Conservation (phyloP, 345 rosid species). For the Salix purpurea region DNA sequence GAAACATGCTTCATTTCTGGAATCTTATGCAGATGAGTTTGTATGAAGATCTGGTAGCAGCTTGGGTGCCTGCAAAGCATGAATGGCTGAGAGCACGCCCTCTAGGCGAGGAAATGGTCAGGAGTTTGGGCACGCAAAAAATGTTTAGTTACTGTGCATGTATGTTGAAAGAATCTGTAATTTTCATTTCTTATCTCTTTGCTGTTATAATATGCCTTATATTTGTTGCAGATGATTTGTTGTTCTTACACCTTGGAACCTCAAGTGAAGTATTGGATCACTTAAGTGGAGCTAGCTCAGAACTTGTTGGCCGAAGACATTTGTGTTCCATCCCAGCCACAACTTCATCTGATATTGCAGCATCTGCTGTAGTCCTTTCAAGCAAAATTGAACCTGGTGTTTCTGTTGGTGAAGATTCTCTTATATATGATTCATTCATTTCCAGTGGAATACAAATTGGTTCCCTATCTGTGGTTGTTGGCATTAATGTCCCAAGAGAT, state of each 20-base stretch:
- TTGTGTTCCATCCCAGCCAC: constrained; percentile 92
- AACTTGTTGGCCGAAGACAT: constrained; percentile 87
- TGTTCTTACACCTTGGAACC: constrained; percentile 94
- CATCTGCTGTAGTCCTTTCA: constrained; percentile 78
- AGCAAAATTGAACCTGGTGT: constrained; percentile 82
- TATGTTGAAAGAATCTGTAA: constrained; percentile 36
- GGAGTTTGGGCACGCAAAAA: constrained; percentile 63
- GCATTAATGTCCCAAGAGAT: constrained; percentile 57
- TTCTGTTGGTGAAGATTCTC: constrained; percentile 91
- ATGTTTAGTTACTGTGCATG: constrained; percentile 86
- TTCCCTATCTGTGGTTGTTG: constrained; percentile 82
- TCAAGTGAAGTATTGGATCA: constrained; percentile 96
- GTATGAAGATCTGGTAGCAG: constrained; percentile 95
- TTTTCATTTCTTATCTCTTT: not conserved
- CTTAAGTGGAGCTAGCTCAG: constrained; percentile 69
- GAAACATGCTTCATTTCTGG: not conserved
- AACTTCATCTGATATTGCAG: constrained; percentile 82
- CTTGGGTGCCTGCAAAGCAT: constrained; percentile 96
- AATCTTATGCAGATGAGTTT: constrained; percentile 72
- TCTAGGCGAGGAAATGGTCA: constrained; percentile 62
- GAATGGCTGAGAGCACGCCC: constrained; percentile 72
- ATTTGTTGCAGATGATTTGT: constrained; percentile 62
- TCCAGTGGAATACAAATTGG: constrained; percentile 80
- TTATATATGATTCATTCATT: constrained; percentile 71
- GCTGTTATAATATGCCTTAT: constrained; percentile 5